A percentile compares a stretch with the other conserved stretches of the same genome.
Evolutionary conservation across 148 eudicot genomes (phyloP).

Genomic region (Mesembryanthemum crystallinum): DNA sequence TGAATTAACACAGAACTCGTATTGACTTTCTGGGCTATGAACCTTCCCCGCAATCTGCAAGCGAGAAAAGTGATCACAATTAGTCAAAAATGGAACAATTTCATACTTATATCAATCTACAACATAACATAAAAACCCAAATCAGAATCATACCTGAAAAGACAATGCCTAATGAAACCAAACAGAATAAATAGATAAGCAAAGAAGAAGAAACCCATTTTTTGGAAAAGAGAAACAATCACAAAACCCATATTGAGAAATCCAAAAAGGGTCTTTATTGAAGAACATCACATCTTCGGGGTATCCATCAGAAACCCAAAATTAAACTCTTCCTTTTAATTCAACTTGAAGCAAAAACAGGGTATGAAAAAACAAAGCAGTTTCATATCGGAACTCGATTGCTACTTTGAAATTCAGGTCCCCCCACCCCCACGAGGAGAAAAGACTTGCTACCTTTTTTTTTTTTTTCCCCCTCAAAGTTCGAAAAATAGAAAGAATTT

Average conservation of each 20-base stretch:
- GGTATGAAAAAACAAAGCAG: slow-evolving; percentile 31
- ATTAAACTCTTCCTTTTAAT: slow-evolving; percentile 3
- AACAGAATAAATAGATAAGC: slow-evolving; percentile 45
- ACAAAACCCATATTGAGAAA: slow-evolving; percentile 36
- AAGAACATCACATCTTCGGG: slow-evolving; percentile 8
- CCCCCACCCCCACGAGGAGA: slow-evolving; percentile 13
- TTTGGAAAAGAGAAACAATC: slow-evolving; percentile 27
- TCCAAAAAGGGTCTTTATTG: slow-evolving; percentile 27
- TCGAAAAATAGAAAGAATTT: neutral
- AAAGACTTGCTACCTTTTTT: slow-evolving; percentile 28
- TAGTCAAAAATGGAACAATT: slow-evolving; percentile 24
- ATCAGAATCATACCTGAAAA: slow-evolving; percentile 51
- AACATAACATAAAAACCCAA: slow-evolving; percentile 5
- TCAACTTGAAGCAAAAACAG: slow-evolving; percentile 36
- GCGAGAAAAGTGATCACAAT: neutral
- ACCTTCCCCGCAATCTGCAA: slow-evolving; percentile 23
- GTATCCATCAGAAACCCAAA: slow-evolving; percentile 28
- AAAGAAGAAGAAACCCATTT: slow-evolving; percentile 38
- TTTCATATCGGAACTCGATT: slow-evolving; percentile 23
- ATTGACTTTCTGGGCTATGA: slow-evolving; percentile 8
- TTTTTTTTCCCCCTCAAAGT: slow-evolving; percentile 1
- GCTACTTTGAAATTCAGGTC: slow-evolving; percentile 31
- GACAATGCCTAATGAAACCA: slow-evolving; percentile 31
- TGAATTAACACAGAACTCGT: slow-evolving; percentile 3
- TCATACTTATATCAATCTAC: neutral